Evolutionary conservation across 495 filamentous ascomycete genomes (phyloP), one percentile per base, ranked within the genome.

Genomic region (Aspergillus conjunctus): DNA sequence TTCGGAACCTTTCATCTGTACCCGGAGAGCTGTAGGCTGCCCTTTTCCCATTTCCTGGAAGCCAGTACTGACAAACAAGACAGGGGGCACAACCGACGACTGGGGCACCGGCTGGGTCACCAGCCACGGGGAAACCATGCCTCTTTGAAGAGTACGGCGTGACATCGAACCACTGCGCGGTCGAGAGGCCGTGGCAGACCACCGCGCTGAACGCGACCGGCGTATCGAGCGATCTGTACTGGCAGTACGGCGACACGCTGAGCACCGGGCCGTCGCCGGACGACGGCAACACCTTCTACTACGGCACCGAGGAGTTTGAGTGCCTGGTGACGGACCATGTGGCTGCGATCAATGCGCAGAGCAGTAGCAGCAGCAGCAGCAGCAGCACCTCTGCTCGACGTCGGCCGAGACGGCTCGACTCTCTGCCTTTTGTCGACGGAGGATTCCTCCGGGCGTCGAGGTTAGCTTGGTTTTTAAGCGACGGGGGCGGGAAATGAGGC

Each of bases 1-100:
- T 90, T 87, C 66, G 86, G 82, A 22, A 86, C 84, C 3, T 83
- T 89, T 67, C 88, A 90, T 66, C 70, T 84, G 44, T 91, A 91
- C 70, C 85, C 86, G 0, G 77, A 81, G 56, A 73, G 71, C 71
- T 77, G 74, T 48, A 18, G 4, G 15, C 67, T 78, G 71, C 62
- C 79, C 72, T 74, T 65, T 59, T 53, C 79, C 77, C 61, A 66
- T 69, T 30, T 60, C 66, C 32, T 71, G 68, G 37, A 79, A 76
- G 4, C 21, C 49, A 21, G 52, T 26, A 33, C 50, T 58, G 48
- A 66, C 60, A 3, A 49, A 50, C 17, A 10, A 54, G 9, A 50
- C 56, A 73, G 64, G 83, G 84, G 73, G 77, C 26, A 73, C 68
- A 0, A 62, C 68, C 20, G 57, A 73, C 54, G 64, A 66, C 55